Conservation (phyloP, 2,329 filamentous ascomycete species). For the Mariannaea sp. region DNA sequence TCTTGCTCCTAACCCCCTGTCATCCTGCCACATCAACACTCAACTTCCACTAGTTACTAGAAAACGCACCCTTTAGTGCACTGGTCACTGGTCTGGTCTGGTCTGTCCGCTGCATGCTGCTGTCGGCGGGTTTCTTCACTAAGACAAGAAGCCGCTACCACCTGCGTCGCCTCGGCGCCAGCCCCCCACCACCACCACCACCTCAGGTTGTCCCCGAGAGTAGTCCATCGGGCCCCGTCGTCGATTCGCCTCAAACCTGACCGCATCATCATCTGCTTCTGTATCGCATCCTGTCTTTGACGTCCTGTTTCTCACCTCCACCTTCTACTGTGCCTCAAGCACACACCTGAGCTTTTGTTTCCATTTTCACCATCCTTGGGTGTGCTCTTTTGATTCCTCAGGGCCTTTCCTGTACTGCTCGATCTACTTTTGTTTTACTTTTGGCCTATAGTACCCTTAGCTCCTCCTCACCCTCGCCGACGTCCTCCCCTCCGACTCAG, state of each 20-base stretch:
- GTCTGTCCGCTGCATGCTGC: constrained; percentile 11
- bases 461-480: constrained; percentile 13
- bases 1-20: not conserved
- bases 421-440: constrained; percentile 7
- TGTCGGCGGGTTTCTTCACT: constrained; percentile 13
- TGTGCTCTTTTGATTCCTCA: constrained; percentile 19
- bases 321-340: constrained; percentile 21
- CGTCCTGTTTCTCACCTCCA: constrained; percentile 17
- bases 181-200: constrained; percentile 6
- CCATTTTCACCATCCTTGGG: constrained; percentile 10
- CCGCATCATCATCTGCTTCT: constrained; percentile 33
- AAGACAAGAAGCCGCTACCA: constrained; percentile 13
- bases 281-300: constrained; percentile 30
- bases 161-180: constrained; percentile 15
- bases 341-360: constrained; percentile 10
- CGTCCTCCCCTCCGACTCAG: constrained; percentile 14
- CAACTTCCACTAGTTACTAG: not conserved
- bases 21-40: constrained; percentile 15
- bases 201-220: not conserved
- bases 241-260: constrained; percentile 23
- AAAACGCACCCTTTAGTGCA: not conserved
- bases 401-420: not conserved
- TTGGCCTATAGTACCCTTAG: constrained; percentile 17
- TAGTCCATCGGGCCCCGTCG: constrained; percentile 6
- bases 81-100: constrained; percentile 3